Evolutionary conservation across 768 basidiomycete genomes (phyloP).

Genomic region (Suillus luteus): DNA sequence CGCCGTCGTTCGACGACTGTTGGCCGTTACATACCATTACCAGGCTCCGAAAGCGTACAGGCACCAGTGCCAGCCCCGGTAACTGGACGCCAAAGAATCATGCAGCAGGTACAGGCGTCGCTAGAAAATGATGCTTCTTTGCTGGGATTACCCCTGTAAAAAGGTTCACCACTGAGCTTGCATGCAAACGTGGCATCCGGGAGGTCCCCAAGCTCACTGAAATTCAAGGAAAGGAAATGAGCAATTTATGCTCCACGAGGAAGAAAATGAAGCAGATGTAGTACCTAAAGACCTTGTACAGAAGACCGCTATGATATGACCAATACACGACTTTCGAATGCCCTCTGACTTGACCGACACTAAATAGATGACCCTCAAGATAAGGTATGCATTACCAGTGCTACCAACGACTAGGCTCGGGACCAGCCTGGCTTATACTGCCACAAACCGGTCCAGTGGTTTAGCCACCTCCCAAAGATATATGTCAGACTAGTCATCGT

Average conservation of each 20-base stretch:
- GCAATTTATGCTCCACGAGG: neutral
- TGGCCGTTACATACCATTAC: neutral
- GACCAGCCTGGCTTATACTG: too few relatives aligned
- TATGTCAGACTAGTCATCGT: too few relatives aligned
- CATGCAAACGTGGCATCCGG: neutral
- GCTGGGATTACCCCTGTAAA: neutral
- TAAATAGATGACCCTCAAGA: constrained; percentile 73
- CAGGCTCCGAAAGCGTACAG: neutral
- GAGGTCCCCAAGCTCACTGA: neutral
- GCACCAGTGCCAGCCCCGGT: neutral
- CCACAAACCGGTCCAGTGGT: too few relatives aligned
- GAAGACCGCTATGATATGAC: neutral
- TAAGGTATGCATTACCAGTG: constrained; percentile 88
- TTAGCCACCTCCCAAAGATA: too few relatives aligned
- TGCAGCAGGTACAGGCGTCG: neutral
- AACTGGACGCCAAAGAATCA: neutral
- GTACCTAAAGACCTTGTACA: neutral
- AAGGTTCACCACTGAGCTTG: neutral
- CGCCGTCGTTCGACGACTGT: constrained; percentile 11
- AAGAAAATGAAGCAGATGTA: neutral
- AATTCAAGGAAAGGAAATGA: neutral
- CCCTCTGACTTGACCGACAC: constrained; percentile 79
- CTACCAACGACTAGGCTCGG: too few relatives aligned
- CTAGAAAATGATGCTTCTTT: neutral
- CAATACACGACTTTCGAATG: neutral